Evolutionary conservation across 352 stramenopile species (phyloP).

Genomic region (Pythium phragmiticola): DNA sequence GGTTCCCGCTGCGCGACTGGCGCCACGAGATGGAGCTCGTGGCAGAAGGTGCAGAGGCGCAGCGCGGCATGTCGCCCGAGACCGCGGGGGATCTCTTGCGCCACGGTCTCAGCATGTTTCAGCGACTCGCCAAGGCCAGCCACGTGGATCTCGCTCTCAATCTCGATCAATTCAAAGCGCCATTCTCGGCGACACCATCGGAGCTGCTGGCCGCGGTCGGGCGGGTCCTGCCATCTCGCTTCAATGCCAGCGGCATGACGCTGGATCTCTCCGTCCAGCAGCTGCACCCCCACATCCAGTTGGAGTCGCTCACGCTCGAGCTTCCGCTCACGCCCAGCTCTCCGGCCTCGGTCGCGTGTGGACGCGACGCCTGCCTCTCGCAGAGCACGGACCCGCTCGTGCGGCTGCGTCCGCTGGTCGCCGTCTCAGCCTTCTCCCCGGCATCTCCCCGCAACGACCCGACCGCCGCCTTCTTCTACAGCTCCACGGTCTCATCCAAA

Average conservation of each 20-base stretch:
- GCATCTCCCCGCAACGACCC: background rate
- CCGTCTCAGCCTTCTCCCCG: background rate
- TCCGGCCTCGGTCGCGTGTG: background rate
- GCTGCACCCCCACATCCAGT: constrained; percentile 2
- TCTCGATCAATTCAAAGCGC: background rate
- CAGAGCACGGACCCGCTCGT: background rate
- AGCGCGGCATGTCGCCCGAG: background rate
- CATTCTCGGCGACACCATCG: background rate
- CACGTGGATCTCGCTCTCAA: background rate
- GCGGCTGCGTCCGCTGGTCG: constrained; percentile 8
- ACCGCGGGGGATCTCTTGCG: constrained; percentile 9
- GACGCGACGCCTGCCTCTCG: background rate
- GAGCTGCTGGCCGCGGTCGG: background rate
- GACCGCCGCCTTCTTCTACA: constrained; percentile 7
- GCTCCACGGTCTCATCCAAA: background rate
- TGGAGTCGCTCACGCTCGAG: constrained; percentile 8
- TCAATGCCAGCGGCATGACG: constrained; percentile 7
- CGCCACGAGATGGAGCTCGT: background rate
- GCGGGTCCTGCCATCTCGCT: background rate
- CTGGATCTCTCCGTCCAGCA: background rate
- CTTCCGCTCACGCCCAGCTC: background rate
- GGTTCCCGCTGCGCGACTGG: constrained; percentile 11
- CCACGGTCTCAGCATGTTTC: constrained; percentile 5
- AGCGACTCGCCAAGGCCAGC: background rate
- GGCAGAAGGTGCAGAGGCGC: no score